Conservation (phyloP, 2,329 filamentous ascomycete species). For the Pseudopyricularia javanii region DNA sequence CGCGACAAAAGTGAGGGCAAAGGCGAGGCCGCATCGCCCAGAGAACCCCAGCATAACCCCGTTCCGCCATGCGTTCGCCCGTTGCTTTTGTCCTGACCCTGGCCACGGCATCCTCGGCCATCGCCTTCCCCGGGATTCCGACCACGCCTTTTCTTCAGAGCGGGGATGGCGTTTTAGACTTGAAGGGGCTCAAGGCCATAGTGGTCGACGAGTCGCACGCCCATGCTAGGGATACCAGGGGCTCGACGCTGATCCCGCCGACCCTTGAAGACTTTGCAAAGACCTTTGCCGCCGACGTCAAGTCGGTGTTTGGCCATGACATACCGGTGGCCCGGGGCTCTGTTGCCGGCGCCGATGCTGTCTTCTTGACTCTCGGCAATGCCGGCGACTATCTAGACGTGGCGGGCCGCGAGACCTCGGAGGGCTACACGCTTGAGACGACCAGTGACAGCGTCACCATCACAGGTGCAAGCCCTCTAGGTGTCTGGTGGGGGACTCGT, state of each 20-base stretch:
- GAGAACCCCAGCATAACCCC: not conserved
- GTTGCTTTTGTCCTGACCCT: not conserved
- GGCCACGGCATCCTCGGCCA: not conserved
- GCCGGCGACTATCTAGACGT: slow-evolving; percentile 26
- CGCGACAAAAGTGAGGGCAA: not conserved
- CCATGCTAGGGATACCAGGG: slow-evolving; percentile 25
- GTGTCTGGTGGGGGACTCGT: slow-evolving; percentile 46
- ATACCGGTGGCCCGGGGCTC: slow-evolving; percentile 14
- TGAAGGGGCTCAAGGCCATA: slow-evolving; percentile 21
- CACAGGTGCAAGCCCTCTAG: slow-evolving; percentile 38
- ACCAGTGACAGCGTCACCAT: slow-evolving; percentile 27
- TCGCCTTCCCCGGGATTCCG: slow-evolving; percentile 4
- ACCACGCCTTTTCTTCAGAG: slow-evolving; percentile 1
- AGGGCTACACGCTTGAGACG: slow-evolving; percentile 34
- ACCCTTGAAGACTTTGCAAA: slow-evolving; percentile 31
- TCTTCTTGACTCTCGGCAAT: slow-evolving; percentile 35
- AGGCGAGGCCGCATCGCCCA: not conserved
- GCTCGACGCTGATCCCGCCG: slow-evolving; percentile 38
- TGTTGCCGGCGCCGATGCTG: slow-evolving; percentile 3
- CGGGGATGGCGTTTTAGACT: slow-evolving; percentile 5
- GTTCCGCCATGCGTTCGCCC: slow-evolving; percentile 1
- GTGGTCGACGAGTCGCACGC: slow-evolving; percentile 30
- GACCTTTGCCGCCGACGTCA: slow-evolving; percentile 23
- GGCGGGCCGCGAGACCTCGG: slow-evolving; percentile 30
- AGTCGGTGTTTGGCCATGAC: slow-evolving; percentile 13